A percentile compares a stretch with the other conserved stretches of the same genome.
Evolutionary conservation across 495 filamentous ascomycete genomes (phyloP).

Genomic region (Penicillium ochrochloron): DNA sequence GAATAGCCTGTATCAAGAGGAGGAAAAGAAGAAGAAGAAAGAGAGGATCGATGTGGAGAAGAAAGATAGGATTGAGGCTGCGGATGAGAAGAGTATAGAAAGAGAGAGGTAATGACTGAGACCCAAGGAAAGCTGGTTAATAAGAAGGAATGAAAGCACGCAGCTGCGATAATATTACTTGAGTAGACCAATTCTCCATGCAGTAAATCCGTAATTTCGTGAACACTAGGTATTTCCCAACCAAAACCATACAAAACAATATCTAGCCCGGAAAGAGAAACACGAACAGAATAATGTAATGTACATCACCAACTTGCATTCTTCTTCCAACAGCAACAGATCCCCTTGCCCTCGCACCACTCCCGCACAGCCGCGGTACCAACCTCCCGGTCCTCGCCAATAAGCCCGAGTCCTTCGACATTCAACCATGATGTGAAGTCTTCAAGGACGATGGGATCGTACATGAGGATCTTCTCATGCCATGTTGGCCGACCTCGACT

Average conservation of each 20-base stretch:
- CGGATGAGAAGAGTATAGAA: too few relatives aligned
- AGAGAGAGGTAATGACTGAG: too few relatives aligned
- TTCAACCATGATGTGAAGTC: constrained; percentile 88
- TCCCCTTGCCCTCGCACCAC: constrained; percentile 85
- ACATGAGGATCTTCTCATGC: constrained; percentile 92
- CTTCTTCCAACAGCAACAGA: constrained; percentile 66
- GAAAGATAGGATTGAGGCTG: too few relatives aligned
- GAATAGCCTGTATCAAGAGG: too few relatives aligned
- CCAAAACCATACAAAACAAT: background rate
- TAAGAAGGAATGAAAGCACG: too few relatives aligned
- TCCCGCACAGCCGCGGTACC: constrained; percentile 63
- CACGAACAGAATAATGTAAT: background rate
- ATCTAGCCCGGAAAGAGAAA: background rate
- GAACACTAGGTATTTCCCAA: background rate
- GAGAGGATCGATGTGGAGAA: too few relatives aligned
- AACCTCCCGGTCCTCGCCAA: constrained; percentile 70
- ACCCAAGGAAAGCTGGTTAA: too few relatives aligned
- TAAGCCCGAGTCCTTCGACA: constrained; percentile 62
- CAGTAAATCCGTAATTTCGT: background rate
- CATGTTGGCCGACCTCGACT: constrained; percentile 58
- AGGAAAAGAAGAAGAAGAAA: too few relatives aligned
- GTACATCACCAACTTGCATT: constrained; percentile 26
- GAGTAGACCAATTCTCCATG: background rate
- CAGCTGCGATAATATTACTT: too few relatives aligned
- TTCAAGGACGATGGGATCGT: constrained; percentile 88